Conservation (phyloP, 805 yeast species). For the Spathaspora sp. region DNA sequence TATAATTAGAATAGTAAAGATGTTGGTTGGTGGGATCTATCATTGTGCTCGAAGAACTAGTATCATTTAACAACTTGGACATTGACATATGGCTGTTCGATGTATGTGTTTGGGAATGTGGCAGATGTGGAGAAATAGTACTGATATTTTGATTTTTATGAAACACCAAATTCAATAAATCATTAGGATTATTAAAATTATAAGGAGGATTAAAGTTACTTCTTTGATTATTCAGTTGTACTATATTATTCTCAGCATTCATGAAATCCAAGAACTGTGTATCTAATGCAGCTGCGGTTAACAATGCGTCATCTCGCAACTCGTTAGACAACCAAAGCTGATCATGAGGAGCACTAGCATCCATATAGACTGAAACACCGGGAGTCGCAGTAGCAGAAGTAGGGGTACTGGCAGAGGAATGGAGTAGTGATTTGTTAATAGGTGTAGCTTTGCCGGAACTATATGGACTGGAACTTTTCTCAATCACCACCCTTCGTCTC, state of each 20-base stretch:
- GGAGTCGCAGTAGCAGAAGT: constrained; percentile 3
- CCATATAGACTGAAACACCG: constrained; percentile 8
- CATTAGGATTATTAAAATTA: constrained; percentile 17
- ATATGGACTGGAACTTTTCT: constrained; percentile 31
- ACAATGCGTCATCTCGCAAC: constrained; percentile 64
- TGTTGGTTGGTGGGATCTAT: constrained; percentile 35
- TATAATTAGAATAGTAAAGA: constrained; percentile 35
- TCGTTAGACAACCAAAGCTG: constrained; percentile 72
- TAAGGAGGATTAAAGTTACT: constrained; percentile 4
- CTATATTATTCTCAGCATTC: constrained; percentile 13
- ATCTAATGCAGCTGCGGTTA: constrained; percentile 70
- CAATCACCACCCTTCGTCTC: constrained; percentile 14
- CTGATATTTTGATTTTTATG: constrained; percentile 35
- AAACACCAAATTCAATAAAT: constrained; percentile 50
- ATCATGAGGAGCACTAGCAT: constrained; percentile 29
- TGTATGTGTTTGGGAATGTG: constrained; percentile 3
- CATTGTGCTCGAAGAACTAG: constrained; percentile 10
- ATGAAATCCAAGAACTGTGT: constrained; percentile 55
- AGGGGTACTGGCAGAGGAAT: neutral
- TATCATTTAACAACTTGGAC: constrained; percentile 12
- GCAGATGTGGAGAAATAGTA: constrained; percentile 4
- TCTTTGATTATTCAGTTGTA: constrained; percentile 2
- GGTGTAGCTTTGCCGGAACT: constrained; percentile 8
- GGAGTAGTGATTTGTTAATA: neutral
- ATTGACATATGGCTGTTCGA: constrained; percentile 12